phyloP scores from a whole-genome alignment of 176 grass and related monocot species.

The Musa acuminata region DNA sequence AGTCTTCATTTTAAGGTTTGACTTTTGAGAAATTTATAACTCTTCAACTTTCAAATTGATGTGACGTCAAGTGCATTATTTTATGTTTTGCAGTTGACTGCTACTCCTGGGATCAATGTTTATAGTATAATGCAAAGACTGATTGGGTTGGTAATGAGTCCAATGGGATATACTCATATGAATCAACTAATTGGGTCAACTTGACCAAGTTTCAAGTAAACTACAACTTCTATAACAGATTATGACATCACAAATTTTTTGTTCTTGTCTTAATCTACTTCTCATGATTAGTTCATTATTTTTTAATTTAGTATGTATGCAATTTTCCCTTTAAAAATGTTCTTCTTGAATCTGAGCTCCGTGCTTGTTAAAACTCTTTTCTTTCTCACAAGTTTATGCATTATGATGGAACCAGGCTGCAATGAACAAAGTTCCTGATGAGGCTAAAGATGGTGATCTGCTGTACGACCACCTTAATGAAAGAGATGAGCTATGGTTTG shows the following conservation, averaged over 20 bases:
- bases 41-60: background rate
- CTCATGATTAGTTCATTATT: background rate
- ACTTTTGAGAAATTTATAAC: background rate
- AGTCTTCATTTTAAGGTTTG: background rate
- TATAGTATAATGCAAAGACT: no score
- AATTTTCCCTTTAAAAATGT: background rate
- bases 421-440: slow-evolving; percentile 54
- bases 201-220: background rate
- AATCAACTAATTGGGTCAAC: no score
- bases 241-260: no score
- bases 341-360: background rate
- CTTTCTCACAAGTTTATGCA: slow-evolving; percentile 17
- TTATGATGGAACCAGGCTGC: slow-evolving; percentile 40
- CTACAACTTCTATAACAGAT: background rate
- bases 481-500: slow-evolving; percentile 81
- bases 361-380: background rate
- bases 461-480: slow-evolving; percentile 60
- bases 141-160: no score
- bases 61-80: background rate
- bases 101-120: no score
- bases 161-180: no score
- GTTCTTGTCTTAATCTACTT: background rate
- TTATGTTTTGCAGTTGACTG: background rate
- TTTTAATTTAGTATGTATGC: background rate
- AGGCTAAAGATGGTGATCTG: slow-evolving; percentile 42